Conservation (phyloP, 2,329 filamentous ascomycete species). For the Sarocladiaceae sp. region DNA sequence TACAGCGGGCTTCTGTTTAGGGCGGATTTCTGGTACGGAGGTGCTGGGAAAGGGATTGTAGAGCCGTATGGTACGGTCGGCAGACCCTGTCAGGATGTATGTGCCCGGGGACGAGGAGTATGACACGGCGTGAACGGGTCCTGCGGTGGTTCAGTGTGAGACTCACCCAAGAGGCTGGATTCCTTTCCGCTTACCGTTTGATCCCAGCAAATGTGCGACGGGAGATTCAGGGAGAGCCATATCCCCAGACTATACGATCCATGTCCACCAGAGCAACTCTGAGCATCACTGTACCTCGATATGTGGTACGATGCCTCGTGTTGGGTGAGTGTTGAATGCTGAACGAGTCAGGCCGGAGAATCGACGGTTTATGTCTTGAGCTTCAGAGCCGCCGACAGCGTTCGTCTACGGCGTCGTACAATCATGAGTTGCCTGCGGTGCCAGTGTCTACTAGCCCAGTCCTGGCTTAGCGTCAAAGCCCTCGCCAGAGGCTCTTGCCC, state of each 20-base stretch:
- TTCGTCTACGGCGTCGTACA: too few relatives aligned
- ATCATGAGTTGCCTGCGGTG: too few relatives aligned
- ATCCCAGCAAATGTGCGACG: constrained; percentile 49
- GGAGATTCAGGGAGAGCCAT: constrained; percentile 45
- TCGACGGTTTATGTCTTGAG: too few relatives aligned
- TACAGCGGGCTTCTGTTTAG: constrained; percentile 20
- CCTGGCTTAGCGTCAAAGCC: too few relatives aligned
- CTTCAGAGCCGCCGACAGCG: too few relatives aligned
- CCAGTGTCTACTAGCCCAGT: too few relatives aligned
- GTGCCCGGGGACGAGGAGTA: constrained; percentile 68
- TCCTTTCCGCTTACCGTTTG: constrained; percentile 52
- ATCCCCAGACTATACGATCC: neutral
- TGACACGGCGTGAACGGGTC: constrained; percentile 63
- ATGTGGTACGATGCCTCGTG: too few relatives aligned
- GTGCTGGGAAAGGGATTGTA: constrained; percentile 65
- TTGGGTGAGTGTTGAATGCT: too few relatives aligned
- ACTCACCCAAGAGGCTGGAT: neutral
- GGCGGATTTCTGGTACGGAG: constrained; percentile 24
- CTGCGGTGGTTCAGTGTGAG: constrained; percentile 29
- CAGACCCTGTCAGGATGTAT: constrained; percentile 78
- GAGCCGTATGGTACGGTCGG: constrained; percentile 78
- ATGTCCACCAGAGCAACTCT: constrained; percentile 17
- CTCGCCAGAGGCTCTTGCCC: too few relatives aligned
- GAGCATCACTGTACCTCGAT: too few relatives aligned
- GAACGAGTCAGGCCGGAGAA: too few relatives aligned